Evolutionary conservation across 2,329 filamentous ascomycete species (phyloP), one percentile per base, ranked within the genome.

Genomic region (Talaromyces sp.): DNA sequence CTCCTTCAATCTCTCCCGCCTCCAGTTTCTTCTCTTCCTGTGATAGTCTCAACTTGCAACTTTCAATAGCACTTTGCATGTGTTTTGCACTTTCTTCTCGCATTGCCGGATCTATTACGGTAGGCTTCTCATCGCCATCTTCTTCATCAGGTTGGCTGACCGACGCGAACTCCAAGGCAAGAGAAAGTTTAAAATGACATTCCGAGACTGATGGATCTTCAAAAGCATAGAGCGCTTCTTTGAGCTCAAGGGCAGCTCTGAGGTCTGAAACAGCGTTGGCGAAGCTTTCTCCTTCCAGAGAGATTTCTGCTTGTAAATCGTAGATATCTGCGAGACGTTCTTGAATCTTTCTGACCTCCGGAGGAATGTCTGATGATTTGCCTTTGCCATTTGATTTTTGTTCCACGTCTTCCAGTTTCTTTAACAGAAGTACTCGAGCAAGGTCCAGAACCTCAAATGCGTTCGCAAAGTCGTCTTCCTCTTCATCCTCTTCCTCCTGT

Each of bases 201-300:
- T 99, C 94, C 41, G 94, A 93, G 58, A 97, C 83, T 53, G 95
- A 82, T 65, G 91, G 89, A 13, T 89, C 91, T 62, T 95, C 90
- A 52, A 87, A 81, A 0, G 89, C 82, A 69, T 90, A 91, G 2
- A 97, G 81, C 53, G 88, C 82, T 65, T 89, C 77, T 75, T 95
- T 95, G 67, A 95, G 84, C 40, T 83, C 83, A 51, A 97, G 83
- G 1, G 91, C 86, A 13, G 87, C 84, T 65, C 85, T 86, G 54
- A 90, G 85, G 73, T 99, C 94, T 48, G 85, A 82, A 55, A 96
- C 89, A n/a, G 94, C 93, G 64, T 90, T 87, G 41, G 84, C 81
- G 70, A 96, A 99, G 78, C 89, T 87, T 75, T 97, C 94, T 65
- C 94, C 96, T 77, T 99, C 94, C 28, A 99, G 80, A n/a, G 89